Conservation (phyloP, 2,329 filamentous ascomycete species). For the Emergomyces pasteurianus region DNA sequence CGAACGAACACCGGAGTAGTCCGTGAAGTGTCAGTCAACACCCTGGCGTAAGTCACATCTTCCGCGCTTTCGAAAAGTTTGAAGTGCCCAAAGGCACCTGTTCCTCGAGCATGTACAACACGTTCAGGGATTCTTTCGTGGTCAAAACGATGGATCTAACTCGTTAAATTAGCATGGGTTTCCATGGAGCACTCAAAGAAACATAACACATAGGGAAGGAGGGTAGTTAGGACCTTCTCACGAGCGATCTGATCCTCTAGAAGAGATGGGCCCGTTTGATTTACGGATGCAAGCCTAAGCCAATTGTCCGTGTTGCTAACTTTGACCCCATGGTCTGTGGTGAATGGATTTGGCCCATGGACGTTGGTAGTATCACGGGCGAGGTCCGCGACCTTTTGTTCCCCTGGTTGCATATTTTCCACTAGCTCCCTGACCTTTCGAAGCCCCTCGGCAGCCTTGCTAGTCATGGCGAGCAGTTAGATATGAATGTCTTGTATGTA, state of each 20-base stretch:
- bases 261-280: slow-evolving; percentile 54
- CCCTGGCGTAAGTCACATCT: slow-evolving; percentile 51
- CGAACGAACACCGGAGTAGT: slow-evolving; percentile 56
- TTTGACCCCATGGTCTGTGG: slow-evolving; percentile 66
- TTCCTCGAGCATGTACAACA: slow-evolving; percentile 55
- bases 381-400: slow-evolving; percentile 51
- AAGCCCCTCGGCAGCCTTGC: slow-evolving; percentile 17
- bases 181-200: background rate
- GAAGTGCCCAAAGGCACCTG: slow-evolving; percentile 55
- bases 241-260: slow-evolving; percentile 61
- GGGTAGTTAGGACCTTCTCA: slow-evolving; percentile 49
- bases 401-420: slow-evolving; percentile 12
- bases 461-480: slow-evolving; percentile 14
- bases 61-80: slow-evolving; percentile 51
- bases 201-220: background rate
- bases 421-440: slow-evolving; percentile 20
- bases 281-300: slow-evolving; percentile 52
- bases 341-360: slow-evolving; percentile 48
- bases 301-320: slow-evolving; percentile 65
- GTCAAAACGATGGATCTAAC: slow-evolving; percentile 53
- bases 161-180: background rate
- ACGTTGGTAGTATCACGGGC: slow-evolving; percentile 47
- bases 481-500: too few relatives aligned
- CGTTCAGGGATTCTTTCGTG: slow-evolving; percentile 59
- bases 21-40: slow-evolving; percentile 56